These are phyloP conservation scores for Plasmodium fragile DNA, from an alignment of 169 alveolate species.

Conservation along the genomic window DNA sequence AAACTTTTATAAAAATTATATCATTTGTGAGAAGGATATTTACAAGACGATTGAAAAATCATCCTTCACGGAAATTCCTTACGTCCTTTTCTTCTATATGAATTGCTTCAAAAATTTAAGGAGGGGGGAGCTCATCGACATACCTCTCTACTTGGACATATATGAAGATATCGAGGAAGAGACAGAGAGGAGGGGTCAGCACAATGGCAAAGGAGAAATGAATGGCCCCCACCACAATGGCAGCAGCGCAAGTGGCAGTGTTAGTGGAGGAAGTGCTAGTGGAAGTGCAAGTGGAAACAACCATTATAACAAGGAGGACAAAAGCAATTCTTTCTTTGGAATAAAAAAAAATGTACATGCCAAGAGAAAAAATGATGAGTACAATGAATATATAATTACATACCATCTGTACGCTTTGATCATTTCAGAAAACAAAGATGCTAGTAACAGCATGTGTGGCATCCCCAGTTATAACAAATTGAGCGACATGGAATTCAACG, in stretches of 20 bases:
- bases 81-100: constrained; percentile 89
- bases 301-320: neutral
- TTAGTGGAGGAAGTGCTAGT: constrained; percentile 5
- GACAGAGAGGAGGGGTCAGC: constrained; percentile 13
- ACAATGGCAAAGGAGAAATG: constrained; percentile 62
- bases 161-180: constrained; percentile 76
- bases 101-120: constrained; percentile 90
- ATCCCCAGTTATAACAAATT: constrained; percentile 41
- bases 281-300: constrained; percentile 1
- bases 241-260: constrained; percentile 44
- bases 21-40: constrained; percentile 69
- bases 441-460: constrained; percentile 9
- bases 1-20: constrained; percentile 61
- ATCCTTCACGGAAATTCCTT: constrained; percentile 88
- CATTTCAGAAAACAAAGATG: constrained; percentile 43
- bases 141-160: constrained; percentile 90
- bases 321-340: neutral
- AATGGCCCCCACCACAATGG: constrained; percentile 41
- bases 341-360: constrained; percentile 8
- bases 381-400: constrained; percentile 15
- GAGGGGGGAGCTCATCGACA: constrained; percentile 92
- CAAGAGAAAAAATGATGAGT: neutral
- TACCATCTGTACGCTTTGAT: constrained; percentile 63
- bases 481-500: constrained; percentile 41
- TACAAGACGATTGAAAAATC: constrained; percentile 89